Conservation (phyloP, 148 eudicot genomes). For the Chenopodium formosanum region DNA sequence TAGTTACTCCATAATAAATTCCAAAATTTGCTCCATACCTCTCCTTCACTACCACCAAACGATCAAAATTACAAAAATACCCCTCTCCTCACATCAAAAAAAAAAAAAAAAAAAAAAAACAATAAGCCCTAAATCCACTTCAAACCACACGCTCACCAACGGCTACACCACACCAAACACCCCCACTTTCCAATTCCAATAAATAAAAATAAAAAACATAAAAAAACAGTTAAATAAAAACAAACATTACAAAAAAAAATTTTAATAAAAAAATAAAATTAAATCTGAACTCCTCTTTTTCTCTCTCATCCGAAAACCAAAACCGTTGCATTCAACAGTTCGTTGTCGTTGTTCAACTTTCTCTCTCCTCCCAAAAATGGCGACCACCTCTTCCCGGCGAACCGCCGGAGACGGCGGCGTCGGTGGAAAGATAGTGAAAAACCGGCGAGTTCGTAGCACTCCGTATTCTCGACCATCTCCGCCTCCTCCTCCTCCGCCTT, state of each 20-base stretch:
- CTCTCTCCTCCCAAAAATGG: conserved; percentile 38
- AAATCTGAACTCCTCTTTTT: neutral
- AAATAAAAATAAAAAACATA: too few species aligned
- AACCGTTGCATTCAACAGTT: neutral
- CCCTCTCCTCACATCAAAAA: too few species aligned
- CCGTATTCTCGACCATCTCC: conserved; percentile 69
- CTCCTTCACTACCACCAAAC: too few species aligned
- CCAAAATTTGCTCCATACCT: too few species aligned
- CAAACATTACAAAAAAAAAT: too few species aligned
- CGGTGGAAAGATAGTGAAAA: conserved; percentile 59
- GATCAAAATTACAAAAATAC: too few species aligned
- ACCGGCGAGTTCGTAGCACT: conserved; percentile 33
- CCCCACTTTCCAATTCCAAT: neutral
- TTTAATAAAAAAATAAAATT: too few species aligned
- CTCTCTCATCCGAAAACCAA: neutral
- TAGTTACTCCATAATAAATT: too few species aligned
- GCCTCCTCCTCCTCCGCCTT: conserved; percentile 11
- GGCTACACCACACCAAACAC: neutral
- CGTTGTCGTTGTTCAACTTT: neutral
- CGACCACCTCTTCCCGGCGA: conserved; percentile 37
- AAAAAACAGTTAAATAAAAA: neutral
- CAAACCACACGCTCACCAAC: neutral
- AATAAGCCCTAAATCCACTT: neutral
- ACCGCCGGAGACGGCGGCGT: conserved; percentile 50
- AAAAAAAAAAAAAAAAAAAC: too few species aligned